A percentile compares a stretch with the other conserved stretches of the same genome.
phyloP scores from a whole-genome alignment of 1,284 basidiomycete genomes.

The Leccinum ponderosum region DNA sequence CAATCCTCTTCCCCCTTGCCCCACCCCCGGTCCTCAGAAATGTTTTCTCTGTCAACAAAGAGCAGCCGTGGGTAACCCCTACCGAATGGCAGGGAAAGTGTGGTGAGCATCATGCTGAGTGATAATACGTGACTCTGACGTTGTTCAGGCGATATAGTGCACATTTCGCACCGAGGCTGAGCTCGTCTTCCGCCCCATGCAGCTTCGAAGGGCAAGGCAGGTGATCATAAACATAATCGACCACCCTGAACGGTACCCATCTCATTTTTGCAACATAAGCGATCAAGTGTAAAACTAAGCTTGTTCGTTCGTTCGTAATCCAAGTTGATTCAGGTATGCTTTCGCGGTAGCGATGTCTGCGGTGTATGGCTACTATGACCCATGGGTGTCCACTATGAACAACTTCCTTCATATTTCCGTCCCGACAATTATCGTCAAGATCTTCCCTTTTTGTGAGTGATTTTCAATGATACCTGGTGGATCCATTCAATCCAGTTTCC shows the following conservation, averaged over 20 bases:
- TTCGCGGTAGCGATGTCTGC: conserved; percentile 18
- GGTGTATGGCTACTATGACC: conserved; percentile 21
- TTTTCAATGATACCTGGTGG: neutral
- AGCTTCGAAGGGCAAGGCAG: conserved; percentile 17
- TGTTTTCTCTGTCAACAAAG: too few relatives aligned
- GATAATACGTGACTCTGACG: neutral
- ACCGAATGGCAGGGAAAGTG: too few relatives aligned
- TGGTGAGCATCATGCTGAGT: neutral
- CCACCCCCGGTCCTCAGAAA: too few relatives aligned
- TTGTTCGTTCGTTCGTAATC: neutral
- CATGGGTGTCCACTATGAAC: conserved; percentile 16
- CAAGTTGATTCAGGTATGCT: conserved; percentile 11
- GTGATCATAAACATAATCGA: conserved; percentile 17
- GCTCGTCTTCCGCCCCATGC: conserved; percentile 8
- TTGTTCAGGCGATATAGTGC: conserved; percentile 7
- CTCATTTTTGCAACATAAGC: neutral
- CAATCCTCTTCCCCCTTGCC: neutral
- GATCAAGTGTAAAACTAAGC: neutral
- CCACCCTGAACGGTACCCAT: neutral
- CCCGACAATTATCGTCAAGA: conserved; percentile 14
- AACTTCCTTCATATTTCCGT: conserved; percentile 1
- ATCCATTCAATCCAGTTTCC: neutral
- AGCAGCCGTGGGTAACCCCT: too few relatives aligned
- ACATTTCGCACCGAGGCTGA: conserved; percentile 3
- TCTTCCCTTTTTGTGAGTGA: conserved; percentile 27